Evolutionary conservation across 192 early-diverging fungal species (phyloP).

Genomic region (Dissophora ornata): DNA sequence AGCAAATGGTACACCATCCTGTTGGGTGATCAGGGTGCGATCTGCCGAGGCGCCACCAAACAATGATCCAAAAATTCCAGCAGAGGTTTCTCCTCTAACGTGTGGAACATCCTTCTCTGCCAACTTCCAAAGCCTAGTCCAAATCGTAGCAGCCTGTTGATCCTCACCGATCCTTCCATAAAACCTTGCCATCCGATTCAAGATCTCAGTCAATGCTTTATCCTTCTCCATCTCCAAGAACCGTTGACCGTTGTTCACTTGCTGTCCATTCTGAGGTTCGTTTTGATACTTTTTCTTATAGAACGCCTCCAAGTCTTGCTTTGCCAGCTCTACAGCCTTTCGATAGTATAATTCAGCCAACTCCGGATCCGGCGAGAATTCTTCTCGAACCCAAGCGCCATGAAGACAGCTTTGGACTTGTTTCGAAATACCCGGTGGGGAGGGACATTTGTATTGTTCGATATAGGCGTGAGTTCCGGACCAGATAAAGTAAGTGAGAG

Average conservation of each 20-base stretch:
- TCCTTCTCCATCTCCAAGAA: conserved; percentile 50
- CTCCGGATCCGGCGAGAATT: conserved; percentile 55
- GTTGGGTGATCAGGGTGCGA: conserved; percentile 24
- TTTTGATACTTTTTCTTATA: conserved; percentile 14
- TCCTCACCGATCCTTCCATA: conserved; percentile 53
- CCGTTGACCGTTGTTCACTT: too few species aligned
- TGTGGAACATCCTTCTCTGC: conserved; percentile 11
- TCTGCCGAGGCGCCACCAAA: neutral
- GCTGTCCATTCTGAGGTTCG: too few species aligned
- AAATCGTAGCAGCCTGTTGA: conserved; percentile 43
- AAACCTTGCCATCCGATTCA: conserved; percentile 38
- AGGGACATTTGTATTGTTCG: conserved; percentile 59
- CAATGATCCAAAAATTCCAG: conserved; percentile 3
- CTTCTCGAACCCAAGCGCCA: conserved; percentile 68
- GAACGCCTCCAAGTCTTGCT: conserved; percentile 36
- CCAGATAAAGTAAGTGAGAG: conserved; percentile 52
- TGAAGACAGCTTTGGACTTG: conserved; percentile 58
- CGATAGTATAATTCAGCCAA: conserved; percentile 58
- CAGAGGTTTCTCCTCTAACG: too few species aligned
- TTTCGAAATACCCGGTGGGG: conserved; percentile 52
- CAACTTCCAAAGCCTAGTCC: conserved; percentile 45
- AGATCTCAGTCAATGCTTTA: conserved; percentile 52
- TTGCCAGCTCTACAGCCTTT: conserved; percentile 45
- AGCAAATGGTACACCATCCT: conserved; percentile 27
- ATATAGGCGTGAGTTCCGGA: conserved; percentile 64